Evolutionary conservation across 345 rosid species (phyloP).

Genomic region (Ceriops decandra): DNA sequence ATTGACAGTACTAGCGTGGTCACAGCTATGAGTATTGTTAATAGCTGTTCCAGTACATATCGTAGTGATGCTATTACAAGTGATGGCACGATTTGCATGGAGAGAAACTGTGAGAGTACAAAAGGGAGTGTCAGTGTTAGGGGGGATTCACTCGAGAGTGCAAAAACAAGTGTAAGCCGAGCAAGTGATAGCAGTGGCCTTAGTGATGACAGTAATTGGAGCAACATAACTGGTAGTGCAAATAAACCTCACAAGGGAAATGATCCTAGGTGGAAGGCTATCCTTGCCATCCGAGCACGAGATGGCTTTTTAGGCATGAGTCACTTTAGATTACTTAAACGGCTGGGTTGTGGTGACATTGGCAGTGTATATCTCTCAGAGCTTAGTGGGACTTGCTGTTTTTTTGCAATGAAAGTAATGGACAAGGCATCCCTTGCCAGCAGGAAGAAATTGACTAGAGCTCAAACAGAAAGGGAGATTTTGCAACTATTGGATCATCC

Average conservation of each 20-base stretch:
- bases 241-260: constrained; percentile 98
- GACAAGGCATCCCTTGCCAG: constrained; percentile 95
- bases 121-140: constrained; percentile 54
- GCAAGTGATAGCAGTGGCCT: constrained; percentile 86
- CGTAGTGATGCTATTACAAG: constrained; percentile 59
- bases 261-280: constrained; percentile 97
- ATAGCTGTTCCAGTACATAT: constrained; percentile 46
- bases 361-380: constrained; percentile 98
- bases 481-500: constrained; percentile 96
- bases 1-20: constrained; percentile 67
- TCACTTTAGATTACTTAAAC: constrained; percentile 81
- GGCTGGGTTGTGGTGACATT: constrained; percentile 97
- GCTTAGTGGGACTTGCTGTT: constrained; percentile 79
- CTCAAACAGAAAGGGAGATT: constrained; percentile 97
- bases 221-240: constrained; percentile 77
- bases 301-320: constrained; percentile 93
- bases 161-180: constrained; percentile 74
- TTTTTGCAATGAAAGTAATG: constrained; percentile 98
- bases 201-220: constrained; percentile 97
- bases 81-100: constrained; percentile 73
- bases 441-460: constrained; percentile 88
- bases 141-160: constrained; percentile 82
- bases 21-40: constrained; percentile 78
- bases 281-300: constrained; percentile 72
- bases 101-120: constrained; percentile 58